Evolutionary conservation across 148 eudicot genomes (phyloP).

Genomic region (Heliamphora exappendiculata): DNA sequence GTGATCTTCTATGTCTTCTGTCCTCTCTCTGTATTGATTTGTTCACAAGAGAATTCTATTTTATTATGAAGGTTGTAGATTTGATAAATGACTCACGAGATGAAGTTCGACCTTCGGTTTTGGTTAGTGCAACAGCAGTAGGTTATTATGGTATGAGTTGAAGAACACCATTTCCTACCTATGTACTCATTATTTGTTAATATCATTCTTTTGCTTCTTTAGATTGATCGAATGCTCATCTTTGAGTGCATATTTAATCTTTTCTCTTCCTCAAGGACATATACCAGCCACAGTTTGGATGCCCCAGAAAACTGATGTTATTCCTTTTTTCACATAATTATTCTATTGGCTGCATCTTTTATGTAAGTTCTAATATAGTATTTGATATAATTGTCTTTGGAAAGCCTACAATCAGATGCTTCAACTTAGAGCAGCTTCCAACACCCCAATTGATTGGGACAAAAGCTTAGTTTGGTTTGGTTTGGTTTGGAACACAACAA

Average conservation of each 20-base stretch:
- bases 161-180: background rate
- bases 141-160: slow-evolving; percentile 79
- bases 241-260: background rate
- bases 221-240: background rate
- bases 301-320: background rate
- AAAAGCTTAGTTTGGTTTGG: too few relatives aligned
- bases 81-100: slow-evolving; percentile 55
- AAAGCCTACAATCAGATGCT: too few relatives aligned
- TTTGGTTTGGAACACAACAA: too few relatives aligned
- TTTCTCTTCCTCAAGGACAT: background rate
- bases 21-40: background rate
- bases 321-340: too few relatives aligned
- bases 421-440: too few relatives aligned
- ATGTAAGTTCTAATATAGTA: too few relatives aligned
- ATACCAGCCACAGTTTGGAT: background rate
- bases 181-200: background rate
- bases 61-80: slow-evolving; percentile 66
- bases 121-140: slow-evolving; percentile 93
- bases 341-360: too few relatives aligned
- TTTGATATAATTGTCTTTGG: too few relatives aligned
- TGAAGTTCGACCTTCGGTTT: slow-evolving; percentile 69
- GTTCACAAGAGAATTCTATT: slow-evolving; percentile 6
- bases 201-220: background rate
- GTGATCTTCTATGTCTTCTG: background rate
- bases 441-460: too few relatives aligned